Conservation (phyloP, 2,329 filamentous ascomycete genomes). For the Magnaporthiopsis incrustans region DNA sequence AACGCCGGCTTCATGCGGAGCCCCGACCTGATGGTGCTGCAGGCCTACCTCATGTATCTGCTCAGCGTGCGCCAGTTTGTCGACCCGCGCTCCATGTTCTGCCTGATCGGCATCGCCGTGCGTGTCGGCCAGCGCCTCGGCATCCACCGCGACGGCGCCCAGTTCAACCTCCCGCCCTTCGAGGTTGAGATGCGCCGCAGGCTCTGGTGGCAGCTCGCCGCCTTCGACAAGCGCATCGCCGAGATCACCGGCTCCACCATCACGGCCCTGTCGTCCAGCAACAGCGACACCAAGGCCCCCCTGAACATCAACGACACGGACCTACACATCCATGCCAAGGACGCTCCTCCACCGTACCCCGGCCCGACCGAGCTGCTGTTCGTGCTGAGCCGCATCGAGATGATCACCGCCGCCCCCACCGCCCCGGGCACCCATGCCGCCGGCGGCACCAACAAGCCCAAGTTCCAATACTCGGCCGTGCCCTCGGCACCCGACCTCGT, state of each 20-base stretch:
- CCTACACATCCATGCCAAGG: conserved; percentile 48
- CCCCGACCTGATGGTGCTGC: conserved; percentile 56
- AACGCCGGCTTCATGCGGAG: conserved; percentile 60
- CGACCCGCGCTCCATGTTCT: conserved; percentile 52
- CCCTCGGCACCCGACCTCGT: conserved; percentile 34
- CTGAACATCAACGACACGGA: conserved; percentile 57
- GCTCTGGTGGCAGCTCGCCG: conserved; percentile 64
- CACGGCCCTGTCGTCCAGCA: conserved; percentile 43
- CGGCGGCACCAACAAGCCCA: conserved; percentile 17
- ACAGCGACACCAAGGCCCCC: conserved; percentile 47
- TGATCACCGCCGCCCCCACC: conserved; percentile 40
- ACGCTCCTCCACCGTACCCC: conserved; percentile 37
- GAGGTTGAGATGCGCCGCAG: conserved; percentile 64
- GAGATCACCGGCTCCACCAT: conserved; percentile 56
- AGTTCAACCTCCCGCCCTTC: conserved; percentile 43
- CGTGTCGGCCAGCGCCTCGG: conserved; percentile 62
- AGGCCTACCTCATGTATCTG: conserved; percentile 60
- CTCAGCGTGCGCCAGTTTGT: conserved; percentile 48
- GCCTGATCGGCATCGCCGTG: conserved; percentile 56
- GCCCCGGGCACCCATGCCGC: conserved; percentile 14
- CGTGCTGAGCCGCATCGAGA: conserved; percentile 46
- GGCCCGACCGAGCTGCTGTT: conserved; percentile 55
- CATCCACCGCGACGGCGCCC: conserved; percentile 54
- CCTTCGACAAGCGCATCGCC: conserved; percentile 60
- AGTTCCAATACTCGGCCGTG: conserved; percentile 24